Percentiles rank a stretch among this genome's conserved stretches.
Evolutionary conservation across 768 basidiomycete species (phyloP).

Genomic region (Auriscalpium vulgare): DNA sequence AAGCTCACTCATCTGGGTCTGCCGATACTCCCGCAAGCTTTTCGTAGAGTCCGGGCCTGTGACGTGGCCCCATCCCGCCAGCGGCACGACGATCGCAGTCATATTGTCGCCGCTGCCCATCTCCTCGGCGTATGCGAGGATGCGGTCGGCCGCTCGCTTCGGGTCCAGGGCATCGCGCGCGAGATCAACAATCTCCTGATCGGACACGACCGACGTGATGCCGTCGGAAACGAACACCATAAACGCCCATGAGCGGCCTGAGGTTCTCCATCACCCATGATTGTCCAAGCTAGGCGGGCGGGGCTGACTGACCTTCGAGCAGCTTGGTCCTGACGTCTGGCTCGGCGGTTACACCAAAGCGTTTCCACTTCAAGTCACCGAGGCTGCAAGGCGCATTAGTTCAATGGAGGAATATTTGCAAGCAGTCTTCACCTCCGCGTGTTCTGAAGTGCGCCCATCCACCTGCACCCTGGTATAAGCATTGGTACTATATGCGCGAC

Average conservation of each 20-base stretch:
- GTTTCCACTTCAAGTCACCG: conserved; percentile 85
- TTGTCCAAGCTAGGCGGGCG: background rate
- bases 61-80: conserved; percentile 85
- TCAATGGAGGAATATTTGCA: conserved; percentile 3
- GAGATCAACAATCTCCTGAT: conserved; percentile 92
- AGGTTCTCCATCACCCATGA: background rate
- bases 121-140: conserved; percentile 83
- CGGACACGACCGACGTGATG: conserved; percentile 82
- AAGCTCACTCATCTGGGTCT: conserved; percentile 26
- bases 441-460: conserved; percentile 93
- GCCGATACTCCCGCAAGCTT: conserved; percentile 75
- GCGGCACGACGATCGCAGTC: conserved; percentile 84
- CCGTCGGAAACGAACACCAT: conserved; percentile 91
- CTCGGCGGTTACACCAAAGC: conserved; percentile 87
- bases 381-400: conserved; percentile 38
- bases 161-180: conserved; percentile 66
- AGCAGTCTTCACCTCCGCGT: conserved; percentile 65
- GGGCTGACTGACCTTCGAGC: conserved; percentile 49
- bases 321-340: conserved; percentile 77
- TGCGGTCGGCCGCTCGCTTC: conserved; percentile 70
- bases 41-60: conserved; percentile 76
- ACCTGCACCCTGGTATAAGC: conserved; percentile 33
- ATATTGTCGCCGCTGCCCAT: conserved; percentile 86
- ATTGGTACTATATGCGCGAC: too few relatives aligned
- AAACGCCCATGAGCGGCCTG: conserved; percentile 81